phyloP scores from a whole-genome alignment of 352 stramenopile genomes.

The Phytophthora pini region DNA sequence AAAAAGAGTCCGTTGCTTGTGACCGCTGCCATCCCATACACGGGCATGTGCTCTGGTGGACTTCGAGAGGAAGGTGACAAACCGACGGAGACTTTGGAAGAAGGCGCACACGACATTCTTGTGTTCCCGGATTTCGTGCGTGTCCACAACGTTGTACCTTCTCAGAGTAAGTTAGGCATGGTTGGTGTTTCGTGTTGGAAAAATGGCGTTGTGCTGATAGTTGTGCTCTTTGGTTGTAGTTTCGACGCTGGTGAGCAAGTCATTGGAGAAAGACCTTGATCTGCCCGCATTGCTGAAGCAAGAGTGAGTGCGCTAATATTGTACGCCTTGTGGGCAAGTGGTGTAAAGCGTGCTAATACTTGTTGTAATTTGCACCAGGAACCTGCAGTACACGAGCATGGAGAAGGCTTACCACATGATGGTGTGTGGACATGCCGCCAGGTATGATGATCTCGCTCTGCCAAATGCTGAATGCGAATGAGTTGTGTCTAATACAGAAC shows the following conservation, averaged over 20 bases:
- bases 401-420: conserved; percentile 65
- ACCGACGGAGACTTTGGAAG: conserved; percentile 6
- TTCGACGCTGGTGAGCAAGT: conserved; percentile 37
- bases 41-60: conserved; percentile 8
- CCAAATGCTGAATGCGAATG: background rate
- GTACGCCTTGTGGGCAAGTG: background rate
- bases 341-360: conserved; percentile 5
- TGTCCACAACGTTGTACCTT: conserved; percentile 52
- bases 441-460: conserved; percentile 9
- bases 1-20: conserved; percentile 51
- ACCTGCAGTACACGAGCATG: conserved; percentile 47
- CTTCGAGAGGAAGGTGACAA: background rate
- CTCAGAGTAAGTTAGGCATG: conserved; percentile 44
- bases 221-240: conserved; percentile 34
- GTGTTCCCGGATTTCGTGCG: conserved; percentile 76
- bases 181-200: background rate
- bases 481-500: conserved; percentile 16
- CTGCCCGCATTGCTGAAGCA: conserved; percentile 39
- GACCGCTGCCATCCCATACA: conserved; percentile 67
- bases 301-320: conserved; percentile 30
- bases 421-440: conserved; percentile 67
- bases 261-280: conserved; percentile 41
- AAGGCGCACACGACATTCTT: conserved; percentile 60
- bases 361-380: conserved; percentile 23
- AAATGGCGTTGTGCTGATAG: background rate